Conservation (phyloP, 768 basidiomycete genomes). For the Leucosporidium creatinivorum region DNA sequence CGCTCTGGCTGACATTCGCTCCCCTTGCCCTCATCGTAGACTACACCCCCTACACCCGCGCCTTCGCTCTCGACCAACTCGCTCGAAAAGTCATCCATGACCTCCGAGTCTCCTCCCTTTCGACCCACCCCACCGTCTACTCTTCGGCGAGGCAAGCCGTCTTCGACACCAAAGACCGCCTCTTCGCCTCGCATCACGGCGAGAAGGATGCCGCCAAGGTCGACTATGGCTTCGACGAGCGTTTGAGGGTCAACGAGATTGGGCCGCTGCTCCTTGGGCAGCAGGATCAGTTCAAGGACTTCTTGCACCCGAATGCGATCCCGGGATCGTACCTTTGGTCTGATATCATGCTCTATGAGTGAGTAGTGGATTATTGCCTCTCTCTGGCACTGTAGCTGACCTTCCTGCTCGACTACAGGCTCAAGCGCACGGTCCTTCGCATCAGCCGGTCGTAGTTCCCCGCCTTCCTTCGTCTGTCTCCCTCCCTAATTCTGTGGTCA, state of each 20-base stretch:
- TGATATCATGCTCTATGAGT: slow-evolving; percentile 32
- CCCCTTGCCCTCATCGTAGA: background rate
- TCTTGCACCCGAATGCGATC: slow-evolving; percentile 22
- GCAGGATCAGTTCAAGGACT: slow-evolving; percentile 29
- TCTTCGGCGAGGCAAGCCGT: slow-evolving; percentile 6
- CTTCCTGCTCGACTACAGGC: background rate
- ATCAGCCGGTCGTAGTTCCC: background rate
- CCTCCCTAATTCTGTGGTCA: too few relatives aligned
- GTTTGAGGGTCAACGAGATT: slow-evolving; percentile 29
- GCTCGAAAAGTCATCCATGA: slow-evolving; percentile 30
- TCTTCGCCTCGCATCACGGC: slow-evolving; percentile 16
- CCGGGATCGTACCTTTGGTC: slow-evolving; percentile 27
- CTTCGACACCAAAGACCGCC: background rate
- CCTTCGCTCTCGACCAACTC: slow-evolving; percentile 25
- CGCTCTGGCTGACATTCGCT: too few relatives aligned
- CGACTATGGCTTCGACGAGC: slow-evolving; percentile 33
- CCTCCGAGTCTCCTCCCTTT: slow-evolving; percentile 27
- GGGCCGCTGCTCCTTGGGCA: slow-evolving; percentile 26
- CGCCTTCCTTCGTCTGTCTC: too few relatives aligned
- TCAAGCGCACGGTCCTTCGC: background rate
- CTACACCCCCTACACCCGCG: slow-evolving; percentile 29
- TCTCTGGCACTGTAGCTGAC: too few relatives aligned
- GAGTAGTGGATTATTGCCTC: background rate
- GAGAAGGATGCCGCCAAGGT: background rate
- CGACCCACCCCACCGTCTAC: slow-evolving; percentile 18